Evolutionary conservation across 2,329 filamentous ascomycete species (phyloP), one percentile per base, ranked within the genome.

Genomic region (Penicillium glabrum): DNA sequence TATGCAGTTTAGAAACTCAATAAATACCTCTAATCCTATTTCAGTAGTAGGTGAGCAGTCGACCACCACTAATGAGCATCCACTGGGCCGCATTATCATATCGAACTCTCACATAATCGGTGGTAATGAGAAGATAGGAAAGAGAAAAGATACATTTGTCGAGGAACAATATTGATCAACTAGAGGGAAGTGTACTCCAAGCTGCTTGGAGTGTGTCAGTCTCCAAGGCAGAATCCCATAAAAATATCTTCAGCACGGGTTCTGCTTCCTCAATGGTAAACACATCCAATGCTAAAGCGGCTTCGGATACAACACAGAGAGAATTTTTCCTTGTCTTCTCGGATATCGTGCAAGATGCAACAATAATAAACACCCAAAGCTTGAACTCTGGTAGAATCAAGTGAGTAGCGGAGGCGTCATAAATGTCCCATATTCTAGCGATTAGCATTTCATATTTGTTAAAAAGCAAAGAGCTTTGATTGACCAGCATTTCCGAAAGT

Each of bases 351-450:
- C 39, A 44, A 16, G 24, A n/a, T 19, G 43, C 6, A 31, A 43
- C 44, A 39, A 53, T 21, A 9, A 39, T 6, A 53, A 47, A 53
- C 3, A 44, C n/a, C 51, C 51, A 53, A n/a, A 53, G 43, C 10
- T 14, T 39, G 3, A 53, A 26, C 11, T 53, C 75, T 35, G 68
- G 75, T 62, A 54, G 57, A 24, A 11, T 45, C 13, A 27, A 23
- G 26, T 27, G 26, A 26, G 13, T 3, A 23, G 3, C 13, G 3
- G 27, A 35, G 11, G 31, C 27, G 4, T 45, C 27, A n/a, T 52
- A 46, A 19, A 52, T 19, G 4, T 16, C 41, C 31, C 19, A 39
- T 5, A 53, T 29, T 13, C 21, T 46, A 24, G 19, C 21, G 3
- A 46, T 46, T 11, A 53, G 21, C 19, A 27, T 46, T 19, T 53